A percentile compares a stretch with the other conserved stretches of the same genome.
Evolutionary conservation across 2,329 filamentous ascomycete genomes (phyloP).

Genomic region (Westerdykella aurantiaca): DNA sequence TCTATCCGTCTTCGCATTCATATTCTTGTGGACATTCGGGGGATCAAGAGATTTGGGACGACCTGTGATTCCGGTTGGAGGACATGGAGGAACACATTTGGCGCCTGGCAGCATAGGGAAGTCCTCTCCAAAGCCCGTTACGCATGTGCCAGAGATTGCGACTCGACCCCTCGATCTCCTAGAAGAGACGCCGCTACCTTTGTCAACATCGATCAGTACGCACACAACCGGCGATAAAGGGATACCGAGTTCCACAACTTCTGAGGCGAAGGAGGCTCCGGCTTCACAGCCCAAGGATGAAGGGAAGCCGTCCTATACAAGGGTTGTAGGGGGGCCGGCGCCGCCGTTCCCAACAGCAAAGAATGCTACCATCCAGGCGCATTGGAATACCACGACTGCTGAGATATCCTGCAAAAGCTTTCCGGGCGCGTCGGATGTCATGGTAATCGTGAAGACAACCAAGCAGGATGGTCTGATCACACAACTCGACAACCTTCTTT

Average conservation of each 20-base stretch:
- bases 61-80: background rate
- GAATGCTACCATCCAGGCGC: background rate
- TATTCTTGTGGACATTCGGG: background rate
- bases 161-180: background rate
- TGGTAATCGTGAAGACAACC: slow-evolving; percentile 55
- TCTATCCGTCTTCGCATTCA: background rate
- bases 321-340: background rate
- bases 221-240: too few species aligned
- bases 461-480: slow-evolving; percentile 51
- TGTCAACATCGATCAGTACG: too few species aligned
- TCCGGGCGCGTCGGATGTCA: slow-evolving; percentile 43
- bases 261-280: background rate
- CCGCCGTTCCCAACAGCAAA: background rate
- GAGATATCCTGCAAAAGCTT: slow-evolving; percentile 18
- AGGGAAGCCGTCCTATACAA: background rate
- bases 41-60: background rate
- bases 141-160: background rate
- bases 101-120: background rate
- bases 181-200: too few species aligned
- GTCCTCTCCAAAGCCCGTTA: background rate
- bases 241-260: background rate
- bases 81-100: background rate
- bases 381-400: background rate
- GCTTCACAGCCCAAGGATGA: background rate
- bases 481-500: slow-evolving; percentile 51